Evolutionary conservation across 169 alveolate genomes (phyloP).

Genomic region (Toxoplasma gondii): DNA sequence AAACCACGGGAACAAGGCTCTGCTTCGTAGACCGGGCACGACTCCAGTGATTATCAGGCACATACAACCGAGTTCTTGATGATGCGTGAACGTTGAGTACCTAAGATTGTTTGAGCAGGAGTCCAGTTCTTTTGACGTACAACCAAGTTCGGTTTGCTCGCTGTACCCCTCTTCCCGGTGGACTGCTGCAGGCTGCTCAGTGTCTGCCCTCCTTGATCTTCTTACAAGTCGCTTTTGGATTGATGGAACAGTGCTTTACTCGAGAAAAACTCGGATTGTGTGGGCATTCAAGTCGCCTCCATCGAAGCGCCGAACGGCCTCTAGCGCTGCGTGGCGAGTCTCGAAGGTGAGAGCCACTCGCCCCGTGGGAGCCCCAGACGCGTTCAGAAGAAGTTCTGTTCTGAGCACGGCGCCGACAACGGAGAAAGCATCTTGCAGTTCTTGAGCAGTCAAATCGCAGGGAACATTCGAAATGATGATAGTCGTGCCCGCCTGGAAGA

Average conservation of each 20-base stretch:
- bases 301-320: constrained; percentile 61
- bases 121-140: too few species aligned
- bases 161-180: too few species aligned
- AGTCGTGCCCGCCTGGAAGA: constrained; percentile 41
- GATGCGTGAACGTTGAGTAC: too few species aligned
- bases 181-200: too few species aligned
- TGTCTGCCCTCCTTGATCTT: too few species aligned
- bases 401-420: constrained; percentile 54
- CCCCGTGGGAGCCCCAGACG: constrained; percentile 55
- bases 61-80: too few species aligned
- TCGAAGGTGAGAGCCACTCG: constrained; percentile 43
- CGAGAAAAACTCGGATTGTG: constrained; percentile 61
- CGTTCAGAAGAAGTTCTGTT: constrained; percentile 51
- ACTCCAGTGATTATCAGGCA: too few species aligned
- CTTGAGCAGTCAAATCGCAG: constrained; percentile 54
- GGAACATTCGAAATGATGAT: constrained; percentile 55
- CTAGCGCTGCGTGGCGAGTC: constrained; percentile 4
- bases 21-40: too few species aligned
- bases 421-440: constrained; percentile 58
- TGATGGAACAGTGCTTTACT: constrained; percentile 27
- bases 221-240: too few species aligned
- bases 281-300: constrained; percentile 69
- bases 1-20: too few species aligned
- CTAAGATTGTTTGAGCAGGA: too few species aligned
- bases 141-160: too few species aligned